These are phyloP conservation scores for Cercospora canescens DNA, from an alignment of 2,329 filamentous ascomycete species.

Conservation along the genomic window DNA sequence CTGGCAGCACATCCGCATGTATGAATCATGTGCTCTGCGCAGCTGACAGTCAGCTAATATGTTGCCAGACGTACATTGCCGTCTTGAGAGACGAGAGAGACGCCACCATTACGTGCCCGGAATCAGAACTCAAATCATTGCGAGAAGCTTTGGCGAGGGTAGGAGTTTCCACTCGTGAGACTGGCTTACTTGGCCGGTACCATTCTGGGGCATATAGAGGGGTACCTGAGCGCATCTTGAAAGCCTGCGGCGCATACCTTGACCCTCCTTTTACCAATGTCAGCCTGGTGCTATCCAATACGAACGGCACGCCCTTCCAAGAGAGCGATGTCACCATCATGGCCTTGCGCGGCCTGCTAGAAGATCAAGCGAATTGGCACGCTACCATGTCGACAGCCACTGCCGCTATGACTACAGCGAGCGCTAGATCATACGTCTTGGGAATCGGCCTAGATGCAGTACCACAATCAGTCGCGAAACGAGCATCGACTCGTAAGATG, in stretches of 20 bases:
- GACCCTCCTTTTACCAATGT: not conserved
- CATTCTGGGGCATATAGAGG: not conserved
- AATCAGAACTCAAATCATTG: not conserved
- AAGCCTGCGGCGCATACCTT: not conserved
- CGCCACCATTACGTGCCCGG: constrained; percentile 2
- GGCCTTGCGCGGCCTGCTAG: constrained; percentile 5
- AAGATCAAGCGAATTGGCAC: constrained; percentile 10
- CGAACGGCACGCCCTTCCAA: not conserved
- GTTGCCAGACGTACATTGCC: not conserved
- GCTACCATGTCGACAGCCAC: constrained; percentile 1
- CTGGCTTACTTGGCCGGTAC: constrained; percentile 6
- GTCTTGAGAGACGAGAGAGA: constrained; percentile 4
- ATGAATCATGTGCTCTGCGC: not conserved
- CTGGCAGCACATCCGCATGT: not conserved
- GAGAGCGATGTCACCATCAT: not conserved
- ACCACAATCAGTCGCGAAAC: not conserved
- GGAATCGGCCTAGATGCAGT: not conserved
- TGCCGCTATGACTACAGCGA: not conserved
- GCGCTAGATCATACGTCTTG: not conserved
- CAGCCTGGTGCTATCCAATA: constrained; percentile 4
- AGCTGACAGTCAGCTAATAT: not conserved
- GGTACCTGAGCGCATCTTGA: not conserved
- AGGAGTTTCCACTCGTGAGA: not conserved
- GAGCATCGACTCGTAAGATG: not conserved
- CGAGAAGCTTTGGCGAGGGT: not conserved